Base-by-base conservation (phyloP, 2,329 filamentous ascomycete genomes). In the Grosmannia serpens region DNA sequence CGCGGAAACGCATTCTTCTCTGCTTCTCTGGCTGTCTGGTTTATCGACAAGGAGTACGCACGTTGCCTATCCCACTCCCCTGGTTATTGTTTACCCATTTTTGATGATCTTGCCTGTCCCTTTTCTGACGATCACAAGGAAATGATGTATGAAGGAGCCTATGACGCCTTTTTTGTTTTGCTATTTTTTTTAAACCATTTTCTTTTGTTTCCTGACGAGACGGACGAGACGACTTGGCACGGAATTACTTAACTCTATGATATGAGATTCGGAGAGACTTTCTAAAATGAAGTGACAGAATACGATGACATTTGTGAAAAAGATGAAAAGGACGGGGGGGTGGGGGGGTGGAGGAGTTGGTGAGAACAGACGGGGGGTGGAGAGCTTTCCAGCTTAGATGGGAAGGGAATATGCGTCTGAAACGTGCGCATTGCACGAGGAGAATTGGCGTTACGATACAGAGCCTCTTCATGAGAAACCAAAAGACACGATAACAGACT, bases 1-100 rank as follows among this genome's bases (percentile, higher is more conserved):
- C 53, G 60, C 57, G 58, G 52, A 58, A 58, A 58, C 54, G 58
- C 47, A 27, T 60, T 47, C 24, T 50, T 53, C 13, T 50, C 26
- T 50, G 26, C 47, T 29, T 57, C 54, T 58, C 44, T 56, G 35
- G 41, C 55, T 56, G 31, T 49, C 29, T 49, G 54, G 44, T 56
- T 46, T 46, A 17, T 54, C 15, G 52, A 54, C 22, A 33, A 26
- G 50, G 51, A 41, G 38, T 22, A 53, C 17, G 53, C 53, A 46
- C 17, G 20, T 26, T 22, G 53, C 38, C 22, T 17, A 49, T n/a
- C 44, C 29, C 11, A 26, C 22, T 35, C 29, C 22, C 31, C 29
- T 27, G 26, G 29, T 55, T 44, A 17, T 56, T 20, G n/a, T 31
- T 46, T 55, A 35, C 52, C 35, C 24, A 22, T 22, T 47, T 55